A percentile compares a stretch with the other conserved stretches of the same genome.
These are phyloP conservation scores for Adansonia grandidieri DNA, from an alignment of 441 rosid species.

Conservation along the genomic window DNA sequence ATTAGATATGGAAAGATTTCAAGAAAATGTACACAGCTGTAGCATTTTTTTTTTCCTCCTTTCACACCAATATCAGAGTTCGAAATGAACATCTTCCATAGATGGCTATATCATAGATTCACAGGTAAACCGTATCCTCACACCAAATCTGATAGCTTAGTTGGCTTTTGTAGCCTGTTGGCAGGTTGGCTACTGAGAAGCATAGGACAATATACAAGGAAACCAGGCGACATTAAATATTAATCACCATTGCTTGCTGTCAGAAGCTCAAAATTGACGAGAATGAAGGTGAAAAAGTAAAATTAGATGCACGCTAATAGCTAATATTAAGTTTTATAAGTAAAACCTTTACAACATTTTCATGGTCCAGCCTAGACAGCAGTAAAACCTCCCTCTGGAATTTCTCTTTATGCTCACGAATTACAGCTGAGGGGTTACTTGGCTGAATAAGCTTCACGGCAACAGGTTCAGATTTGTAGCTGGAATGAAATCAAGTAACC, in stretches of 20 bases:
- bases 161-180: neutral
- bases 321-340: neutral
- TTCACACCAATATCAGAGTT: neutral
- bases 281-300: neutral
- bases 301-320: neutral
- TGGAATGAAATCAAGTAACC: constrained; percentile 30
- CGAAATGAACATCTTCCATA: constrained; percentile 2
- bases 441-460: constrained; percentile 68
- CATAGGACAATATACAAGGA: neutral
- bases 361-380: constrained; percentile 54
- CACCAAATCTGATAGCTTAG: constrained; percentile 2
- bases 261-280: constrained; percentile 13
- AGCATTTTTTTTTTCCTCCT: too few relatives aligned
- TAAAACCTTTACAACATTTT: constrained; percentile 61
- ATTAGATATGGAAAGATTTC: neutral
- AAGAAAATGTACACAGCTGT: neutral
- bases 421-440: constrained; percentile 38
- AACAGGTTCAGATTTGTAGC: constrained; percentile 44
- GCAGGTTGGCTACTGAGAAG: constrained; percentile 2
- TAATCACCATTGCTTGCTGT: constrained; percentile 7
- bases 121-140: neutral
- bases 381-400: constrained; percentile 64
- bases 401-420: constrained; percentile 40
- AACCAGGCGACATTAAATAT: neutral
- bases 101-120: constrained; percentile 9